Base-by-base conservation (phyloP, 148 eudicot genomes). In the Rhododendron ovatum region DNA sequence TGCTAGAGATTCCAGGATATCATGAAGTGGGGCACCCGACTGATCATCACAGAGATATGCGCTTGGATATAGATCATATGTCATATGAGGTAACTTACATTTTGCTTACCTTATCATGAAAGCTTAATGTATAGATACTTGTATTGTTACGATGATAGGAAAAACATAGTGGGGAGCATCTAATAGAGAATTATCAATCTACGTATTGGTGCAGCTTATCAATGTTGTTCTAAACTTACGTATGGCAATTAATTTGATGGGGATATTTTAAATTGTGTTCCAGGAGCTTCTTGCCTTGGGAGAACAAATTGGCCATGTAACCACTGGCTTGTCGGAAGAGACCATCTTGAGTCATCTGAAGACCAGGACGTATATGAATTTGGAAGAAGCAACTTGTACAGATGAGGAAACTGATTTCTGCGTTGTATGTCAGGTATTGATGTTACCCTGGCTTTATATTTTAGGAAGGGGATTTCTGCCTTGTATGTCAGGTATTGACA, bases 271-370 rank as follows among this genome's bases (percentile, higher is more conserved):
- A 71, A 71, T 78, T 65, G 3, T 81, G 8, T 76, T 88, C 77
- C 94, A 98, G 99, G 99, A 98, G 86, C 98, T 98, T 91, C 99
- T 98, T 89, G 98, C 98, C 82, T 88, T 98, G 92, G 96, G 95
- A 45, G 99, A 98, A 84, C 93, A 87, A 79, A 98, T 98, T 85
- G 99, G 99, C 82, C 89, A 87, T 78, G 98, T 93, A 1, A 91
- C 84, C 87, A 93, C 98, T 63, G 99, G 98, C 17, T 90, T 98
- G 61, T 88, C 96, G 17, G 98, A 94, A 84, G 91, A 94, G 65
- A 90, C 88, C 89, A 91, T 98, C 75, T 41, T 86, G n/a, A 37
- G 86, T 50, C 92, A 91, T 87, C 85, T 98, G 59, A 94, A 94
- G 87, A 89, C 91, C 47, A 92, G 92, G 90, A 84, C 79, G 50